Percentiles rank a stretch among this genome's conserved stretches.
phyloP scores from a whole-genome alignment of 345 rosid species.

The Eucalyptus microcorys region DNA sequence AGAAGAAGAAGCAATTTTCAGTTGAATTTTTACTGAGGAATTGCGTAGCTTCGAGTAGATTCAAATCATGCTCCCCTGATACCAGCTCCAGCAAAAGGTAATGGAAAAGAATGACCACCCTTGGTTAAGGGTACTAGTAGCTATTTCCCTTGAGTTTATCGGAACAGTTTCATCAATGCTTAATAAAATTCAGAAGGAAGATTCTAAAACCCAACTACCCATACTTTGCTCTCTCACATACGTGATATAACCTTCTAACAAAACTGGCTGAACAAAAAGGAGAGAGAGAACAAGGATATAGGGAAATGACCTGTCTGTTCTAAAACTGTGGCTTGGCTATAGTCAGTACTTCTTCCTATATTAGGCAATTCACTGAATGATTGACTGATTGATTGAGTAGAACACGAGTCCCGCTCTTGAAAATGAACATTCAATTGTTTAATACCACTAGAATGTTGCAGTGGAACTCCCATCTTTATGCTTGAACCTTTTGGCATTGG shows the following conservation, averaged over 20 bases:
- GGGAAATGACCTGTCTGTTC: conserved; percentile 12
- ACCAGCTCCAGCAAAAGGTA: neutral
- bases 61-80: neutral
- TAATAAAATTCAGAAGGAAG: neutral
- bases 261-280: neutral
- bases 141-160: neutral
- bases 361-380: conserved; percentile 49
- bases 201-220: neutral
- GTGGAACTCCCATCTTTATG: conserved; percentile 37
- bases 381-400: conserved; percentile 63
- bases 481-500: conserved; percentile 14
- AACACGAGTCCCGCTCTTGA: conserved; percentile 60
- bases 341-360: conserved; percentile 7
- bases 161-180: neutral
- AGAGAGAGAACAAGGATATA: neutral
- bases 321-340: conserved; percentile 10
- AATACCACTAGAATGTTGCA: conserved; percentile 11
- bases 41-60: neutral
- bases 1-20: neutral
- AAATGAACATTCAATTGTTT: conserved; percentile 33
- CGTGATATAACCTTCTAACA: neutral
- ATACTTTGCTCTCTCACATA: neutral
- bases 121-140: neutral
- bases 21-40: neutral
- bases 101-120: neutral